Base-by-base conservation (phyloP, 768 basidiomycete genomes). In the Porphyrellus cyaneotinctus region DNA sequence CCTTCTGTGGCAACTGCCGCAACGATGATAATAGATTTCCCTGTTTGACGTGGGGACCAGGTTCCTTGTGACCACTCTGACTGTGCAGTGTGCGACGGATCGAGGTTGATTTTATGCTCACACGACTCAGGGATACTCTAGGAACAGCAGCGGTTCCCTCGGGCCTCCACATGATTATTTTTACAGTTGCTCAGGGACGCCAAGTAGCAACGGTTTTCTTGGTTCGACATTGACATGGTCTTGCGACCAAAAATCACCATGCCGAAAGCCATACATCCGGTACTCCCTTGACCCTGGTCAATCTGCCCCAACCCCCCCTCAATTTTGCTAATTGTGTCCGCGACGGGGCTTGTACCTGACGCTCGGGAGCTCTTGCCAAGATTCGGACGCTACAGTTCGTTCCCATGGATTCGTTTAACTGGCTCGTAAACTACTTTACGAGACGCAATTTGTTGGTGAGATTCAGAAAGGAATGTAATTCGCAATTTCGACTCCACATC, bases 241-340 rank as follows among this genome's bases (percentile, higher is more conserved):
- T 57, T 28, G 24, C 28, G 11, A 8, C 26, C 23, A 32, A 58
- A 51, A 47, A 15, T 47, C 28, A 33, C 47, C 37, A 23, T 49
- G 8, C 41, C 49, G 42, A 51, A 42, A 32, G 12, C 10, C 35
- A 23, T 42, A 31, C 2, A 4, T 39, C 41, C 14, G 28, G 11
- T 5, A n/a, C 8, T 28, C 52, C 22, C 14, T 49, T 18, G 33
- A 14, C n/a, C 49, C 33, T 36, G 48, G 37, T 22, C 13, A 50
- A 39, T 26, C 23, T 31, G 18, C 28, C 36, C 9, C 45, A 26
- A 14, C 36, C 23, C 28, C 18, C 4, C 30, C 15, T 15, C 43
- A 15, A 18, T 31, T 26, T 38, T 26, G 10, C 41, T 18, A 24
- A n/a, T 22, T 10, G 43, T 28, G 18, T 30, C 20, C 20, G 38